Percentiles rank a stretch among this genome's conserved stretches.
phyloP scores from a whole-genome alignment of 345 rosid genomes.

The Citrus sinensis region DNA sequence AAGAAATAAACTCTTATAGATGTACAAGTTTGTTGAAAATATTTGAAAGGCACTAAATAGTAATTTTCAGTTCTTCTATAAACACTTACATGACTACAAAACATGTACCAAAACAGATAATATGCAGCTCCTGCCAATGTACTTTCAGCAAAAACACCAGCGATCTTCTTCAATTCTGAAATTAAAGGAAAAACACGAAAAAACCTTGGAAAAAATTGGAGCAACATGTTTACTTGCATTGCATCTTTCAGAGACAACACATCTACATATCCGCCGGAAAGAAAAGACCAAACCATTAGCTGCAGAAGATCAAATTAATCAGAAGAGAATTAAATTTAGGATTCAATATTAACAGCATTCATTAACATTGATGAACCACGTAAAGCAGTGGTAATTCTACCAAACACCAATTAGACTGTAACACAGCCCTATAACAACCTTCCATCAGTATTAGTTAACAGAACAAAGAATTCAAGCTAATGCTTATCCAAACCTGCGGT shows the following conservation, averaged over 20 bases:
- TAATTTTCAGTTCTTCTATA: neutral
- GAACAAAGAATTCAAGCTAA: neutral
- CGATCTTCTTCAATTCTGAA: slow-evolving; percentile 80
- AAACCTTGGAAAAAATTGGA: slow-evolving; percentile 79
- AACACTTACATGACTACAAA: slow-evolving; percentile 77
- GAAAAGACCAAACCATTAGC: slow-evolving; percentile 73
- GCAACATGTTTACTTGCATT: slow-evolving; percentile 42
- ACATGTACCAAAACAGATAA: slow-evolving; percentile 87
- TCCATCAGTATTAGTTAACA: neutral
- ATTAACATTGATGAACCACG: neutral
- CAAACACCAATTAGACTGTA: neutral
- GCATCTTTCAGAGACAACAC: slow-evolving; percentile 59
- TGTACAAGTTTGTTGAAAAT: neutral
- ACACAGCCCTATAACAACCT: neutral
- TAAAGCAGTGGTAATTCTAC: neutral
- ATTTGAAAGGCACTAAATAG: neutral
- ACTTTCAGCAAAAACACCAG: slow-evolving; percentile 81
- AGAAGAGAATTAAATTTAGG: neutral
- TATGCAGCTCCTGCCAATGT: slow-evolving; percentile 86
- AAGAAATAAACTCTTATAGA: neutral
- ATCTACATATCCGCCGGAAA: slow-evolving; percentile 50
- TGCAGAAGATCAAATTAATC: slow-evolving; percentile 22
- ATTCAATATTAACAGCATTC: neutral
- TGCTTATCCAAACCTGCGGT: slow-evolving; percentile 57
- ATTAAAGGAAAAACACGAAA: slow-evolving; percentile 66